Evolutionary conservation across 768 basidiomycete species (phyloP).

Genomic region (Artomyces pyxidatus): DNA sequence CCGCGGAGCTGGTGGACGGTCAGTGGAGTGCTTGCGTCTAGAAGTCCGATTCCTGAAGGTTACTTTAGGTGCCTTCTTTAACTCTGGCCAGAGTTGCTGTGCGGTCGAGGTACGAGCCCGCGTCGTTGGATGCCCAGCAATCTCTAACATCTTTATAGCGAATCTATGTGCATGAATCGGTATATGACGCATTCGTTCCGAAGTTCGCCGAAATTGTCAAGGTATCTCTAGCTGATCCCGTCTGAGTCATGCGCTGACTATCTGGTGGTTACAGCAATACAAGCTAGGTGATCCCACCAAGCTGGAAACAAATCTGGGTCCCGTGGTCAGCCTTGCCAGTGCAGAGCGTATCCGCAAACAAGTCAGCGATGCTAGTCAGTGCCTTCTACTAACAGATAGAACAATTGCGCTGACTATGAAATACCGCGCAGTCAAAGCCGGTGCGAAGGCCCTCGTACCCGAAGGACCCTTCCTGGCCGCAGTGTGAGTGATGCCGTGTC

Average conservation of each 20-base stretch:
- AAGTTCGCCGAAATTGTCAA: constrained; percentile 69
- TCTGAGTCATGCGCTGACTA: not conserved
- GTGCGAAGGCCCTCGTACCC: constrained; percentile 70
- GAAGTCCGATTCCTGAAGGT: not conserved
- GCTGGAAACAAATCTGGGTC: constrained; percentile 74
- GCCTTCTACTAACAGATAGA: not conserved
- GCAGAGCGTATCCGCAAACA: constrained; percentile 84
- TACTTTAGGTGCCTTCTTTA: constrained; percentile 77
- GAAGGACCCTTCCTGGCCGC: constrained; percentile 61
- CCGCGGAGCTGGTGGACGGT: constrained; percentile 88
- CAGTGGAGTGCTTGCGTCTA: constrained; percentile 11
- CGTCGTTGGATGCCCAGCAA: not conserved
- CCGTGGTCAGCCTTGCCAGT: constrained; percentile 84
- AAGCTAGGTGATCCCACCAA: constrained; percentile 81
- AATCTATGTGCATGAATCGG: constrained; percentile 84
- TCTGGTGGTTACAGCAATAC: constrained; percentile 46
- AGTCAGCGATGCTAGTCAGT: constrained; percentile 70
- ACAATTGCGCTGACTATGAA: not conserved
- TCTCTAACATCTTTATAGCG: constrained; percentile 37
- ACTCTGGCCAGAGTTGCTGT: constrained; percentile 97
- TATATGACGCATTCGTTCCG: constrained; percentile 75
- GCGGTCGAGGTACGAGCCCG: constrained; percentile 62
- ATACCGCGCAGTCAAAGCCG: constrained; percentile 48
- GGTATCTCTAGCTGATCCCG: constrained; percentile 28
- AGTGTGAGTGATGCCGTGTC: constrained; percentile 36